Evolutionary conservation across 306 rosid species (phyloP).

Genomic region (Acacia confusa): DNA sequence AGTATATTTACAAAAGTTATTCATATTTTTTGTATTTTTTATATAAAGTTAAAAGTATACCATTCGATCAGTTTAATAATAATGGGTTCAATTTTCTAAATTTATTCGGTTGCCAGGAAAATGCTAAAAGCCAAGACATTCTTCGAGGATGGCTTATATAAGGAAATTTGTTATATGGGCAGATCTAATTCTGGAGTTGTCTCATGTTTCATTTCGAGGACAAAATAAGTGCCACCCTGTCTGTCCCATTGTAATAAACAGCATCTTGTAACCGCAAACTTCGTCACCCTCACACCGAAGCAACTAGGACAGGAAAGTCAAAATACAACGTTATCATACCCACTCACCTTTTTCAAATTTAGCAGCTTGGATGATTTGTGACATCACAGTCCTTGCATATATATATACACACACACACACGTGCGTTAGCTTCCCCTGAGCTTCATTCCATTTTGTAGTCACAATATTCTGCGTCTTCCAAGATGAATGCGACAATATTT

Average conservation of each 20-base stretch:
- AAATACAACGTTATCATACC: not conserved
- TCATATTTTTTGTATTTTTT: no score
- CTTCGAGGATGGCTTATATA: not conserved
- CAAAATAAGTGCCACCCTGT: not conserved
- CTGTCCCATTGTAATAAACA: not conserved
- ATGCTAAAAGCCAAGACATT: not conserved
- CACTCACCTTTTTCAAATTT: not conserved
- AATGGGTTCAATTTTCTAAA: no score
- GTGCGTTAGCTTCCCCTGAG: not conserved
- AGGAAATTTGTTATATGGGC: not conserved
- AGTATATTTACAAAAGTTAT: no score
- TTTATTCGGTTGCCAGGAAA: no score
- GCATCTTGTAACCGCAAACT: no score
- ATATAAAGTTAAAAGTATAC: no score
- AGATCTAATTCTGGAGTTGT: not conserved
- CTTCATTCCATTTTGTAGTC: not conserved
- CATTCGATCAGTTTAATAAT: not conserved
- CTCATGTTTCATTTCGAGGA: not conserved
- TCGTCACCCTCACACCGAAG: not conserved
- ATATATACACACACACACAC: not conserved
- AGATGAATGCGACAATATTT: constrained; percentile 13
- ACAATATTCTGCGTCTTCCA: not conserved
- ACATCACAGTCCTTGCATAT: no score
- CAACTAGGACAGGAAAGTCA: not conserved
- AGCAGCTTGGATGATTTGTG: not conserved